Base-by-base conservation (phyloP, 257 asterid genomes). In the Rauvolfia tetraphylla region DNA sequence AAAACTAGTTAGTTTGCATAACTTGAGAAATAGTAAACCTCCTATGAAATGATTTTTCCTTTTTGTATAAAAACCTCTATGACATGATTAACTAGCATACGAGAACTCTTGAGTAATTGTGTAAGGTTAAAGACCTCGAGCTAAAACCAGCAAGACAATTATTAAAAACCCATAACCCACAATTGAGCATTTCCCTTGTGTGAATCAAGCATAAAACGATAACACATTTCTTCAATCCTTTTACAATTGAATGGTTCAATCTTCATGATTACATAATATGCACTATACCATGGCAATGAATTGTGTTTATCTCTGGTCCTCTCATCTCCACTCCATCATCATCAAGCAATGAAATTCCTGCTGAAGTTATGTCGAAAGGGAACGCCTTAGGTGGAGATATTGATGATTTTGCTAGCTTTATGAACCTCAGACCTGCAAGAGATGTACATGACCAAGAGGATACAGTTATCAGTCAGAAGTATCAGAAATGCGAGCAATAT, bases 361-460 rank as follows among this genome's bases (percentile, higher is more conserved):
- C 88, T 44, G 91, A 78, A 58, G 83, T 85, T 79, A 92, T 88
- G 81, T 66, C 74, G 86, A 87, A 92, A 65, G 78, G 79, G 59
- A 92, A 92, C 31, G 92, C 95, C 68, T 86, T 53, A 68, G 93
- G 85, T 56, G 96, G 95, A 73, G 96, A 89, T 75, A 86, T 83
- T 63, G 96, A 84, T 51, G 97, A 92, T 88, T 92, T 92, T 78
- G 97, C 95, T 74, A 92, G 69, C 90, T 90, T 92, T 79, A 92
- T 79, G 83, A 86, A 80, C 88, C 97, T 89, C 78, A 89, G 83
- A 71, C 97, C 97, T 90, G 89, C 80, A 87, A 79, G 57, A 68
- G 49, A 36, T 74, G 75, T 75, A 67, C 25, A 61, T 38, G 56
- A 77, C 71, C 77, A 69, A 51, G 53, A 27, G 27, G 11, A 42